Conservation (phyloP, 1,139 yeast species). For the Maudiozyma humilis region DNA sequence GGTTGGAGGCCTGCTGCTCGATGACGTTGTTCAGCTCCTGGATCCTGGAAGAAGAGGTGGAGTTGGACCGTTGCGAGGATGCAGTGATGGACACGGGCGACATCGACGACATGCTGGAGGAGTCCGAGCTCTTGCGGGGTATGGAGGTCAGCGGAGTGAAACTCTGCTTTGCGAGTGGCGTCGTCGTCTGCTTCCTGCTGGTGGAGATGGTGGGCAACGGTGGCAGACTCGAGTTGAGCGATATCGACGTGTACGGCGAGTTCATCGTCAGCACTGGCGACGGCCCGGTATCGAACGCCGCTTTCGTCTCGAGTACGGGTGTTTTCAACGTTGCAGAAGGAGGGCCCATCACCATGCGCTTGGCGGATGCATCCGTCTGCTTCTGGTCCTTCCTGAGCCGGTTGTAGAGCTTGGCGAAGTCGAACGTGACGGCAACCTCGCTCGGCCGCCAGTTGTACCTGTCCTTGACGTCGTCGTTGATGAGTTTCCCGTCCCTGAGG, state of each 20-base stretch:
- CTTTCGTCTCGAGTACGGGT: conserved; percentile 18
- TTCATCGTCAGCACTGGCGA: conserved; percentile 24
- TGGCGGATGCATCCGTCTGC: background rate
- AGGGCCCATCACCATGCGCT: conserved; percentile 13
- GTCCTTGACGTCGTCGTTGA: conserved; percentile 43
- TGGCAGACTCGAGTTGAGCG: conserved; percentile 11
- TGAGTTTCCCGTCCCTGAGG: conserved; percentile 38
- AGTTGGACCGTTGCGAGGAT: conserved; percentile 1
- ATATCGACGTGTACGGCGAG: conserved; percentile 18
- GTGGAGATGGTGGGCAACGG: conserved; percentile 18
- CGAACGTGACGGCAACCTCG: conserved; percentile 47
- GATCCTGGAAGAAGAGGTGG: conserved; percentile 3
- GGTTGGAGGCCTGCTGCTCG: conserved; percentile 1
- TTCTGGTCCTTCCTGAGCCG: conserved; percentile 7
- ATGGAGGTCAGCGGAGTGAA: conserved; percentile 6
- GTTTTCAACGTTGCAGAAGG: conserved; percentile 15
- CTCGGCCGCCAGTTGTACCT: conserved; percentile 62
- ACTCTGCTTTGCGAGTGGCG: conserved; percentile 7
- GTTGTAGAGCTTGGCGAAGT: conserved; percentile 34
- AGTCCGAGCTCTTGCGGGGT: conserved; percentile 6
- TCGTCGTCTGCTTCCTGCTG: conserved; percentile 14
- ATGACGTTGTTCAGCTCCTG: conserved; percentile 2
- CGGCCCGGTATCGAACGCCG: conserved; percentile 25
- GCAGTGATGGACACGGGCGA: background rate
- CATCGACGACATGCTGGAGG: background rate